A percentile compares a stretch with the other conserved stretches of the same genome.
These are phyloP conservation scores for Primulina tabacum DNA, from an alignment of 257 asterid genomes.

Conservation along the genomic window DNA sequence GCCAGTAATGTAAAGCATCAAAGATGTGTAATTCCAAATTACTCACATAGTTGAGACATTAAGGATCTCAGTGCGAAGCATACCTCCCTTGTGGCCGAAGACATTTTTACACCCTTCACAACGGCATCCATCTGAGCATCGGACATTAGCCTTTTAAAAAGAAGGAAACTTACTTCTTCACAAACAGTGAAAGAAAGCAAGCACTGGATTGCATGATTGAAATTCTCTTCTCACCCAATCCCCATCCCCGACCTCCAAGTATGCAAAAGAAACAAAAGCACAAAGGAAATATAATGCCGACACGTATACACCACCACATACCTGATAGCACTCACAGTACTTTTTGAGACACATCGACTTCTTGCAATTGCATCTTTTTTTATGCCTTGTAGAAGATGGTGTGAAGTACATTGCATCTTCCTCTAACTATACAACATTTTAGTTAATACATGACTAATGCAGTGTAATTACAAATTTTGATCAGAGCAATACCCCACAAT, in stretches of 20 bases:
- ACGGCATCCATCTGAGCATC: slow-evolving; percentile 84
- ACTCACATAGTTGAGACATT: neutral
- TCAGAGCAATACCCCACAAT: slow-evolving; percentile 37
- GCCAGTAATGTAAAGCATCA: neutral
- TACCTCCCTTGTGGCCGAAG: slow-evolving; percentile 73
- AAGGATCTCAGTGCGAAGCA: slow-evolving; percentile 2
- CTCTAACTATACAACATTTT: slow-evolving; percentile 36
- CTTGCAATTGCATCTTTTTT: slow-evolving; percentile 87
- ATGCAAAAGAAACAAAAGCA: neutral
- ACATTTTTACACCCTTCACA: slow-evolving; percentile 82
- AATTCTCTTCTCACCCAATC: neutral
- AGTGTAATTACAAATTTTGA: slow-evolving; percentile 16
- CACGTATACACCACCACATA: slow-evolving; percentile 24
- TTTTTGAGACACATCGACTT: slow-evolving; percentile 78
- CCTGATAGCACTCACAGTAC: slow-evolving; percentile 94
- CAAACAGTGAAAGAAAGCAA: slow-evolving; percentile 2
- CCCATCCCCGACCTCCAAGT: neutral
- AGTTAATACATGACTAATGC: slow-evolving; percentile 12
- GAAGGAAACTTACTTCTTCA: slow-evolving; percentile 15
- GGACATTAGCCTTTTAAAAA: slow-evolving; percentile 62
- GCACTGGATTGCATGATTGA: neutral
- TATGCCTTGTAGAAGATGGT: slow-evolving; percentile 69
- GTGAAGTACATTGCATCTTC: slow-evolving; percentile 44
- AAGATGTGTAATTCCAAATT: neutral
- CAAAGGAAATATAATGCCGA: neutral